A percentile compares a stretch with the other conserved stretches of the same genome.
These are phyloP conservation scores for Fraxinus sp. DNA, from an alignment of 305 asterid genomes.

Conservation along the genomic window DNA sequence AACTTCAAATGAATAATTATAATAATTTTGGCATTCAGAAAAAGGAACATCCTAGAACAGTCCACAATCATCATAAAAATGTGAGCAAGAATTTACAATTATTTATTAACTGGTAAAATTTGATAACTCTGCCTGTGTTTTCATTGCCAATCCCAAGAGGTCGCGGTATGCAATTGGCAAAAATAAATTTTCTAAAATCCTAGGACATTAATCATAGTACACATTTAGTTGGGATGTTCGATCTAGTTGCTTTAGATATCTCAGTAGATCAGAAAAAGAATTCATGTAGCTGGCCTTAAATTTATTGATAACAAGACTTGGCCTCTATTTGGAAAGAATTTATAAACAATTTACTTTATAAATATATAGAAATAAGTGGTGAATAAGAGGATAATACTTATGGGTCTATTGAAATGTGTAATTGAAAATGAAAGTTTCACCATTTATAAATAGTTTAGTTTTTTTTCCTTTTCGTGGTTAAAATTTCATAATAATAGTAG, in stretches of 20 bases:
- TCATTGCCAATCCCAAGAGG: background rate
- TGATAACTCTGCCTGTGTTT: background rate
- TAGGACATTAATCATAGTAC: background rate
- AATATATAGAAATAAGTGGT: background rate
- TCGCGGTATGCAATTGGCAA: background rate
- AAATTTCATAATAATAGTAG: background rate
- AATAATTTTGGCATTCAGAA: background rate
- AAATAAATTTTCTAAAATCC: background rate
- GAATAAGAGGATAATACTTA: background rate
- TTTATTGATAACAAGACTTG: background rate
- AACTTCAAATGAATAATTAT: background rate
- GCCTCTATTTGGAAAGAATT: background rate
- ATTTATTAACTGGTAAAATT: background rate
- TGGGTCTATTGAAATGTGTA: background rate
- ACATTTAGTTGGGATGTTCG: background rate
- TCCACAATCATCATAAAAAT: background rate
- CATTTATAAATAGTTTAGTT: background rate
- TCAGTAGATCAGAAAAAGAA: background rate
- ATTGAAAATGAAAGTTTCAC: background rate
- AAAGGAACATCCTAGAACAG: background rate
- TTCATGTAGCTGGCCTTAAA: background rate
- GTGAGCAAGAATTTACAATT: background rate
- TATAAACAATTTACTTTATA: background rate
- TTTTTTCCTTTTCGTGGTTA: background rate
- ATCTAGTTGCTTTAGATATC: background rate